Percentiles rank a stretch among this genome's conserved stretches.
These are phyloP conservation scores for Dactylellina parvicollis DNA, from an alignment of 2,329 filamentous ascomycete species.

Conservation along the genomic window DNA sequence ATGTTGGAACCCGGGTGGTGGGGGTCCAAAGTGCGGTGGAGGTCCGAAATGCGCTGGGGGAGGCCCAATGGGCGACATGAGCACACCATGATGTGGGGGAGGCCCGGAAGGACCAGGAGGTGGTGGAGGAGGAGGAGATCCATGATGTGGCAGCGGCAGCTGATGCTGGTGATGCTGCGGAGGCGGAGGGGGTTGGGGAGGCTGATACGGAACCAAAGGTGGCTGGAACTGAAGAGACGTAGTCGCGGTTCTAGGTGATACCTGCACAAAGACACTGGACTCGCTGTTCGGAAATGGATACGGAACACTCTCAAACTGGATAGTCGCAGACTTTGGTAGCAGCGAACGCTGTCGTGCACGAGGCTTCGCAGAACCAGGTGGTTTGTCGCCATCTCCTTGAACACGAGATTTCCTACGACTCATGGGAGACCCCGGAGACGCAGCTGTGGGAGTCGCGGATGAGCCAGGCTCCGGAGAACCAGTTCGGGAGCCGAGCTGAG, in stretches of 20 bases:
- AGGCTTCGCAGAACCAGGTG: conserved; percentile 38
- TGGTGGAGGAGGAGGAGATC: conserved; percentile 23
- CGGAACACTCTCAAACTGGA: conserved; percentile 49
- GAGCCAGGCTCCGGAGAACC: conserved; percentile 40
- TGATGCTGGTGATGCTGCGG: conserved; percentile 36
- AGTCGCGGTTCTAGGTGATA: conserved; percentile 43
- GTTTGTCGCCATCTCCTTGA: conserved; percentile 34
- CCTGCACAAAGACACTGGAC: conserved; percentile 49
- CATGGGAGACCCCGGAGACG: conserved; percentile 48
- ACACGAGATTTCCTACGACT: conserved; percentile 44
- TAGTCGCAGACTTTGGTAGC: conserved; percentile 46
- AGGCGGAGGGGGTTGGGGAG: conserved; percentile 17
- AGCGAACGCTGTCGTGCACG: conserved; percentile 45
- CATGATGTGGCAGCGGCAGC: conserved; percentile 32
- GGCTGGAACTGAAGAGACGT: conserved; percentile 47
- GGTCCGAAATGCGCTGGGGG: conserved; percentile 29
- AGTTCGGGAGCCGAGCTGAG: conserved; percentile 35
- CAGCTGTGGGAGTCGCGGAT: conserved; percentile 47
- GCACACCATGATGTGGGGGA: conserved; percentile 28
- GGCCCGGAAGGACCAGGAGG: conserved; percentile 26
- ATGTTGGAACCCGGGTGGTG: conserved; percentile 9
- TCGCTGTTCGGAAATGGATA: conserved; percentile 50
- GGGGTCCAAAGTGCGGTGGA: conserved; percentile 27
- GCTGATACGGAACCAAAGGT: conserved; percentile 43
- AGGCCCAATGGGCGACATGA: conserved; percentile 44